Percentiles rank a stretch among this genome's conserved stretches.
These are phyloP conservation scores for Gymnopus androsaceus DNA, from an alignment of 1,284 basidiomycete species.

Conservation along the genomic window DNA sequence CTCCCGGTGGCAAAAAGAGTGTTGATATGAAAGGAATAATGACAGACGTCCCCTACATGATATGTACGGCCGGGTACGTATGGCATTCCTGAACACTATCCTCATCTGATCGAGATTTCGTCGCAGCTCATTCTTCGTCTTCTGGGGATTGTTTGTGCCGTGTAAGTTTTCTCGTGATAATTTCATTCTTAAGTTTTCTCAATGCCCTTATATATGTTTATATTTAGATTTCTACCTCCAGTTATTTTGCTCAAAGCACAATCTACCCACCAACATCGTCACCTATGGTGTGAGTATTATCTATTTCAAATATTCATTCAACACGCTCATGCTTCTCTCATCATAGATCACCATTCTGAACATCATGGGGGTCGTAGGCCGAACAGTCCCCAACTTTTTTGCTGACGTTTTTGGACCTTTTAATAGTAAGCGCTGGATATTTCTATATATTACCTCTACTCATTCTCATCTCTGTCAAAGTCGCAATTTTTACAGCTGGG, in stretches of 20 bases:
- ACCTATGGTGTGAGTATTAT: conserved; percentile 31
- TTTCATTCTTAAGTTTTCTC: neutral
- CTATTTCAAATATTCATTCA: neutral
- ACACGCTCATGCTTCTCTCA: neutral
- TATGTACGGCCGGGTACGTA: conserved; percentile 14
- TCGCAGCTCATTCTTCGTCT: conserved; percentile 19
- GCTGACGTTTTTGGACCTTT: conserved; percentile 39
- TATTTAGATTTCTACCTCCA: conserved; percentile 45
- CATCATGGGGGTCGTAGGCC: conserved; percentile 39
- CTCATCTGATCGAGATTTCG: neutral
- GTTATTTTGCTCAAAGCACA: conserved; percentile 40
- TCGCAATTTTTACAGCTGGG: conserved; percentile 20
- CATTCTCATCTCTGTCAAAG: conserved; percentile 1
- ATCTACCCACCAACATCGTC: conserved; percentile 33
- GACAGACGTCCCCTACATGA: conserved; percentile 23
- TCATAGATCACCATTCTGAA: conserved; percentile 40
- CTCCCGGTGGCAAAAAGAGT: conserved; percentile 14
- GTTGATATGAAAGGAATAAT: conserved; percentile 18
- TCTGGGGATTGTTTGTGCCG: conserved; percentile 24
- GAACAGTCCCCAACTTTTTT: conserved; percentile 40
- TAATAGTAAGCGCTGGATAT: conserved; percentile 29
- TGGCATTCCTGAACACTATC: neutral
- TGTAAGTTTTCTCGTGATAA: conserved; percentile 6
- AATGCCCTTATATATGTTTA: neutral
- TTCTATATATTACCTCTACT: neutral